phyloP scores from a whole-genome alignment of 2,329 filamentous ascomycete genomes.

The Calonectria montana region DNA sequence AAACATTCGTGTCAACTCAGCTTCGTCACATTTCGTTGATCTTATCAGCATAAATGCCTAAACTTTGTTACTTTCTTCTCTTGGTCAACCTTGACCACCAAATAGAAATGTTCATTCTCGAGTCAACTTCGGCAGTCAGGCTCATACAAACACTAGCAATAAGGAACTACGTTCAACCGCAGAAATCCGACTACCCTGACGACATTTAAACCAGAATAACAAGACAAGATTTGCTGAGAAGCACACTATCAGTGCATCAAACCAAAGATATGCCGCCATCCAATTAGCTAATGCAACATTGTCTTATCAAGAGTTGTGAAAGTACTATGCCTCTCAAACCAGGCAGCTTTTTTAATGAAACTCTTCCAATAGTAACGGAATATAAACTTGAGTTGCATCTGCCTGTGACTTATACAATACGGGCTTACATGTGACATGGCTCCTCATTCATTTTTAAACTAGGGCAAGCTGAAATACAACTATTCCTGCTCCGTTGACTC shows the following conservation, averaged over 20 bases:
- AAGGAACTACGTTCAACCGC: background rate
- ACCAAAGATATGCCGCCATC: background rate
- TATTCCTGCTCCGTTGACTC: background rate
- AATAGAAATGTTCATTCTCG: background rate
- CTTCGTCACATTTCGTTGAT: background rate
- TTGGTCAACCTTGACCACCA: background rate
- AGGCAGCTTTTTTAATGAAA: conserved; percentile 15
- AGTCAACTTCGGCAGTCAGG: background rate
- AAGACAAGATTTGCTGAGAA: background rate
- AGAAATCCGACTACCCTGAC: conserved; percentile 2
- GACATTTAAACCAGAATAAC: background rate
- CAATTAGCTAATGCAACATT: conserved; percentile 13
- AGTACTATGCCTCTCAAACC: conserved; percentile 7
- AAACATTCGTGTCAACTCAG: too few relatives aligned
- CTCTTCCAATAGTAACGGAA: conserved; percentile 28
- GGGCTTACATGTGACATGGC: background rate
- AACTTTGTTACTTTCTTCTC: background rate
- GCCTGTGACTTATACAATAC: background rate
- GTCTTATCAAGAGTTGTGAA: conserved; percentile 15
- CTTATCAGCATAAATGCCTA: background rate
- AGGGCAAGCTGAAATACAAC: background rate
- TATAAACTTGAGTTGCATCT: conserved; percentile 20
- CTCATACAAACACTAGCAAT: background rate
- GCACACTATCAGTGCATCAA: background rate
- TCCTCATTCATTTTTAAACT: background rate